Base-by-base conservation (phyloP, 2,329 filamentous ascomycete species). In the Didymella sp. region DNA sequence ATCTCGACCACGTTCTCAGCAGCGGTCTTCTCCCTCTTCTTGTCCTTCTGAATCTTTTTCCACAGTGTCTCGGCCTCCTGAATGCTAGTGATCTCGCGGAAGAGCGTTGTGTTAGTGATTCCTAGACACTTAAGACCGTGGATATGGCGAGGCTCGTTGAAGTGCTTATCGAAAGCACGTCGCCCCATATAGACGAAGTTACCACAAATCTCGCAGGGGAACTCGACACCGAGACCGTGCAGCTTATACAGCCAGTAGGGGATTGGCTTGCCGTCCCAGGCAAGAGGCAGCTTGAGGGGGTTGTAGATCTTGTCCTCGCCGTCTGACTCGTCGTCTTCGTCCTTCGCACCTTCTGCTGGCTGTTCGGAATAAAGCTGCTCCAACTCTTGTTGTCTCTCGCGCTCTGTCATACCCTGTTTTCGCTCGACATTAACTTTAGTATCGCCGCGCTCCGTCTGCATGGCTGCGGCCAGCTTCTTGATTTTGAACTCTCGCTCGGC, bases 121-220 rank as follows among this genome's bases (percentile, higher is more conserved):
- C 96, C 96, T 47, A 99, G 80, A 72, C 94, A 96, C 76, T 96
- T 95, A 64, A 99, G 80, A 0, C 95, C 95, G 73, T 96, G 95
- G 45, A 98, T 90, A 73, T 99, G 95, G 50, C 92, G 83, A 8
- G 91, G 88, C 76, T 99, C 95, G 66, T 93, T 96, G 79, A 99
- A 99, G 76, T 99, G 95, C 81, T 99, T 99, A 74, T 99, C 95
- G 69, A 97, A 99, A 1, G 93, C 93, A 46, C 95, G 87, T 22
- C 95, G 85, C 15, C 95, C 95, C 90, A 96, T 97, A 80, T 98
- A 98, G n/a, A 97, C 92, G 71, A 92, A 97, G 77, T 98, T 98
- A 53, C 95, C 95, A 73, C 95, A 99, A 54, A 99, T 91, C 75
- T 99, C 94, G 80, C 95, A 99, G 0, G 90, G 84, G 66, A 97